Evolutionary conservation across 2,329 filamentous ascomycete genomes (phyloP), one percentile per base, ranked within the genome.

Genomic region (Fonsecaea erecta): DNA sequence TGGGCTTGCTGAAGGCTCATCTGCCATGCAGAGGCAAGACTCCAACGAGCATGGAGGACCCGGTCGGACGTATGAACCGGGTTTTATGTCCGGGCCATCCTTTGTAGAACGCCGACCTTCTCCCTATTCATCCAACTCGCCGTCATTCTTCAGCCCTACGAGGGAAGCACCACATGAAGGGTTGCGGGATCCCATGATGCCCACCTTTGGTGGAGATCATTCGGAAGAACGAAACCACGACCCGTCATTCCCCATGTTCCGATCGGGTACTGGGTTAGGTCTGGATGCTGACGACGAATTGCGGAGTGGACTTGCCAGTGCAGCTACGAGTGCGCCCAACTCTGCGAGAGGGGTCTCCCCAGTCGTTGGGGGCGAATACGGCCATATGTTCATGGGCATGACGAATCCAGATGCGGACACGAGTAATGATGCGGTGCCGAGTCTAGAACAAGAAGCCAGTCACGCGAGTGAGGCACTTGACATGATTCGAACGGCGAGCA

Each of bases 381-480:
- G 80, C 64, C 78, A 80, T 63, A 76, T 82, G 21, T 82, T 82
- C 69, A 79, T 78, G 9, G 80, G 81, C 56, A 71, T 82, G 62
- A 81, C 79, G 1, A 80, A 81, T 60, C 77, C 81, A 64, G 79
- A 81, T 65, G 53, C 74, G 73, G 70, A 74, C 69, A 12, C 54
- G 12, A 60, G 12, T 30, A 63, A 69, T 43, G 69, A 70, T 18
- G 35, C 58, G 4, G 63, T 60, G n/a, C 58, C 71, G 16, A 65
- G 51, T 51, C 64, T 72, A 5, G 71, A 70, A 51, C 71, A 72
- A 26, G 78, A 81, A 59, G 79, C 80, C 30, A 78, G 77, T n/a
- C 79, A 82, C 69, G 79, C 79, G 7, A 80, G 79, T 46, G 80
- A 82, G 68, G 80, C 80, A 3, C 71, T 82, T 21, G 80, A 82